phyloP scores from a whole-genome alignment of 805 yeast genomes.

The Yamadazyma paraphyllophila region DNA sequence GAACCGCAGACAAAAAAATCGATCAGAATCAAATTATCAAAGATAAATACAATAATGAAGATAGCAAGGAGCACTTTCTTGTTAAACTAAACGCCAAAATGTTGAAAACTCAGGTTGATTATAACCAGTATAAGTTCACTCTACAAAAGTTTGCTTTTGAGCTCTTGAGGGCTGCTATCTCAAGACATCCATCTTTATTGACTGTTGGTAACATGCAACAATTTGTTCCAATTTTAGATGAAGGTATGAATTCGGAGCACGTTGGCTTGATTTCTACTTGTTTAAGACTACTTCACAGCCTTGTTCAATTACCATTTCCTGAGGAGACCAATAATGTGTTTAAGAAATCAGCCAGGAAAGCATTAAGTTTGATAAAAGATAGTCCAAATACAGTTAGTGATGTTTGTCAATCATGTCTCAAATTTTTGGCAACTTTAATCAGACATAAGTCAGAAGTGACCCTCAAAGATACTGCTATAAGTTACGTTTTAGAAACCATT shows the following conservation, averaged over 20 bases:
- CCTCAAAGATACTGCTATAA: conserved; percentile 67
- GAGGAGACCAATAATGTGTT: conserved; percentile 51
- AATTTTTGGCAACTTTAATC: conserved; percentile 67
- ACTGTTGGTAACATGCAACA: conserved; percentile 62
- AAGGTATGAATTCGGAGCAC: conserved; percentile 59
- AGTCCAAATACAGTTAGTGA: conserved; percentile 77
- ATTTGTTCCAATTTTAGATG: conserved; percentile 70
- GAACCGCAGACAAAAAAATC: not conserved
- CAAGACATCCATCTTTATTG: conserved; percentile 58
- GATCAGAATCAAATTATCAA: conserved; percentile 8
- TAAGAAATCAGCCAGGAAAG: conserved; percentile 58
- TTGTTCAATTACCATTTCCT: conserved; percentile 62
- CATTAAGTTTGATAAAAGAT: conserved; percentile 64
- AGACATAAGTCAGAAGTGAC: conserved; percentile 65
- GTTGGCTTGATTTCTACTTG: conserved; percentile 76
- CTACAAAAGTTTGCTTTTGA: conserved; percentile 78
- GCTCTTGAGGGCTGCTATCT: conserved; percentile 65
- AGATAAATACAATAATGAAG: conserved; percentile 11
- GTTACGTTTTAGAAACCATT: conserved; percentile 67
- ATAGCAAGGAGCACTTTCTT: conserved; percentile 54
- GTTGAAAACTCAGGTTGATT: conserved; percentile 51
- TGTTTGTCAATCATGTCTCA: conserved; percentile 74
- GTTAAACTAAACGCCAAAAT: conserved; percentile 69
- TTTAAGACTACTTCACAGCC: conserved; percentile 57
- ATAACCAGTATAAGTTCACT: conserved; percentile 54